Evolutionary conservation across 805 yeast species (phyloP), one percentile per base, ranked within the genome.

Genomic region (Allodekkera sacchari): DNA sequence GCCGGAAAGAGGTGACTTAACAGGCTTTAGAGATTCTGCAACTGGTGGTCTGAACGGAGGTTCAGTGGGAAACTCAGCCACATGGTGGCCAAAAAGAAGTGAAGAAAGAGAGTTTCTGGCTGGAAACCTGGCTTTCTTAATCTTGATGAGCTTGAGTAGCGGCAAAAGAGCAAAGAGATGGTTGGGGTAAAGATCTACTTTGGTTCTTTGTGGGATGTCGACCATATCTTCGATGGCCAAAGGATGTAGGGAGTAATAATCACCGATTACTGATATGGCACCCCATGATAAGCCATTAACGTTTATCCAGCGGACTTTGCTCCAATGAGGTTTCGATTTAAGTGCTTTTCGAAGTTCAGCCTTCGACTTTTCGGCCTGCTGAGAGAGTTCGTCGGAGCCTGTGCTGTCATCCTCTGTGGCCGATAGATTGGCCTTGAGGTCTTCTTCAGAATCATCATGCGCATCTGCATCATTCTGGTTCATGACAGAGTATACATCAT

Each of bases 281-380:
- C 71, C 78, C 77, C 77, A 71, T 2, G 77, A 68, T n/a, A 74
- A 50, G 1, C 79, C 80, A 44, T 71, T 72, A 15, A 73, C 71
- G 38, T 69, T 72, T 32, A 71, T 56, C 78, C 78, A 71, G 11
- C 77, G 50, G 1, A 72, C 72, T 28, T 58, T 54, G 3, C 72
- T 53, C 76, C 77, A 69, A 1, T 35, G 23, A 1, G 77, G 76
- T 23, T 63, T 45, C 6, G 34, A 35, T 2, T 46, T 32, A n/a
- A 73, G 37, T 0, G 52, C 48, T 4, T 38, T 35, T 18, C 46
- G 48, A 17, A 68, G 50, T 18, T 53, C 59, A 2, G 31, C 40
- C 16, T 43, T 48, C n/a, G 51, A 41, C 12, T 38, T 35, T 4
- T 33, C 20, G 4, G 44, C 51, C 21, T 42, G 41, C 36, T 8